Conservation (phyloP, 2,329 filamentous ascomycete species). For the Aspergillus sp. region DNA sequence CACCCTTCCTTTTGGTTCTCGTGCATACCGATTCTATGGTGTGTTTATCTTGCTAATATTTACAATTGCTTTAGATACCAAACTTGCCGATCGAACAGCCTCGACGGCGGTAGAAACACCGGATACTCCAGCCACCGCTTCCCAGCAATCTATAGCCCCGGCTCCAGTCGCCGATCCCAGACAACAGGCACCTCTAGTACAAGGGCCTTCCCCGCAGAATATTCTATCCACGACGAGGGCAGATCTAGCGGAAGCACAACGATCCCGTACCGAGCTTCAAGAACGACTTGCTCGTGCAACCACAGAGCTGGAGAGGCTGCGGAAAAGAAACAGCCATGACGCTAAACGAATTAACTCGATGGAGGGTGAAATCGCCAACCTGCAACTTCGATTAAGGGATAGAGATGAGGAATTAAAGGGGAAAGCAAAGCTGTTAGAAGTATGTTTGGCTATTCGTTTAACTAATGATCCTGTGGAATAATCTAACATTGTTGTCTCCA, state of each 20-base stretch:
- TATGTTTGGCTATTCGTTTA: constrained; percentile 31
- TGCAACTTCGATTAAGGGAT: constrained; percentile 71
- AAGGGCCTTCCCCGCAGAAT: constrained; percentile 32
- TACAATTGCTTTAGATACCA: constrained; percentile 52
- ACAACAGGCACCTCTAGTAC: constrained; percentile 22
- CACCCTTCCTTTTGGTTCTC: neutral
- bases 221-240: constrained; percentile 47
- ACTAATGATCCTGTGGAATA: neutral
- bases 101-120: constrained; percentile 44
- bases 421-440: constrained; percentile 80
- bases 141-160: constrained; percentile 25
- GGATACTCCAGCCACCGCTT: constrained; percentile 21
- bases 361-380: constrained; percentile 59
- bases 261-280: constrained; percentile 68
- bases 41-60: neutral
- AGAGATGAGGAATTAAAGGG: constrained; percentile 80
- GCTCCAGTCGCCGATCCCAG: constrained; percentile 29
- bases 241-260: constrained; percentile 75
- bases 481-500: constrained; percentile 29
- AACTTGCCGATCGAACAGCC: constrained; percentile 66
- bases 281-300: constrained; percentile 62
- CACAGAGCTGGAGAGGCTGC: constrained; percentile 64
- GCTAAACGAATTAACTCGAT: constrained; percentile 61
- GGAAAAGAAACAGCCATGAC: constrained; percentile 60
- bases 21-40: neutral